Percentiles rank a stretch among this genome's conserved stretches.
These are phyloP conservation scores for Ceratocystiopsis sp. DNA, from an alignment of 2,329 filamentous ascomycete genomes.

Conservation along the genomic window DNA sequence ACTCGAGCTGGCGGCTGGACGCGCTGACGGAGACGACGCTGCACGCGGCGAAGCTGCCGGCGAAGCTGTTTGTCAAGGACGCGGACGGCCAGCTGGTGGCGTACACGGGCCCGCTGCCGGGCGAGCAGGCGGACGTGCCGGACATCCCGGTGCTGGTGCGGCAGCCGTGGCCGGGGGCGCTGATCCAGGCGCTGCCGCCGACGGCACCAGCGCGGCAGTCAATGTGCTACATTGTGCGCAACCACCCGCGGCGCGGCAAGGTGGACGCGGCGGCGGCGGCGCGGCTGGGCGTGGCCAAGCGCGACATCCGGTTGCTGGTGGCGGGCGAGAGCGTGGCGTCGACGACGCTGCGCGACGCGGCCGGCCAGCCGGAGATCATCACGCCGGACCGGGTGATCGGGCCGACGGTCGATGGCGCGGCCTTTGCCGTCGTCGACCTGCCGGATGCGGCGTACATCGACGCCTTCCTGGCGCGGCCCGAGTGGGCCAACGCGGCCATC, in stretches of 20 bases:
- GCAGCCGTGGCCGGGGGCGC: slow-evolving; percentile 61
- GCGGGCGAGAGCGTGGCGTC: slow-evolving; percentile 45
- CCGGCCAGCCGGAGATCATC: slow-evolving; percentile 26
- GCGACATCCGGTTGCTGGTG: slow-evolving; percentile 42
- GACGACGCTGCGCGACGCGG: slow-evolving; percentile 34
- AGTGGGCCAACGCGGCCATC: slow-evolving; percentile 49
- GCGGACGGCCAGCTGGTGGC: slow-evolving; percentile 45
- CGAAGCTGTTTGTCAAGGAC: slow-evolving; percentile 52
- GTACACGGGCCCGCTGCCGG: slow-evolving; percentile 53
- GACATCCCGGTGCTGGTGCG: slow-evolving; percentile 57
- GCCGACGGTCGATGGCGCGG: slow-evolving; percentile 46
- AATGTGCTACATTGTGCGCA: slow-evolving; percentile 75
- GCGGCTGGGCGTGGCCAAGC: slow-evolving; percentile 42
- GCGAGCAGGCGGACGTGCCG: slow-evolving; percentile 28
- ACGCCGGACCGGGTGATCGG: slow-evolving; percentile 80
- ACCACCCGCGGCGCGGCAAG: slow-evolving; percentile 59
- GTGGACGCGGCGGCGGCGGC: slow-evolving; percentile 53
- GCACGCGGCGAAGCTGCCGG: slow-evolving; percentile 47
- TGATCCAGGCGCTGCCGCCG: slow-evolving; percentile 46
- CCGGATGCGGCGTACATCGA: slow-evolving; percentile 55
- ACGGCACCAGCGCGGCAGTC: slow-evolving; percentile 49
- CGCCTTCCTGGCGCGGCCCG: slow-evolving; percentile 48
- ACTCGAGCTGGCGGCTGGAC: slow-evolving; percentile 59
- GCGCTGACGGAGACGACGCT: slow-evolving; percentile 49
- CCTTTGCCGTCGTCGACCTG: slow-evolving; percentile 66